Evolutionary conservation across 2,329 filamentous ascomycete genomes (phyloP).

Genomic region (Blastomyces percursus): DNA sequence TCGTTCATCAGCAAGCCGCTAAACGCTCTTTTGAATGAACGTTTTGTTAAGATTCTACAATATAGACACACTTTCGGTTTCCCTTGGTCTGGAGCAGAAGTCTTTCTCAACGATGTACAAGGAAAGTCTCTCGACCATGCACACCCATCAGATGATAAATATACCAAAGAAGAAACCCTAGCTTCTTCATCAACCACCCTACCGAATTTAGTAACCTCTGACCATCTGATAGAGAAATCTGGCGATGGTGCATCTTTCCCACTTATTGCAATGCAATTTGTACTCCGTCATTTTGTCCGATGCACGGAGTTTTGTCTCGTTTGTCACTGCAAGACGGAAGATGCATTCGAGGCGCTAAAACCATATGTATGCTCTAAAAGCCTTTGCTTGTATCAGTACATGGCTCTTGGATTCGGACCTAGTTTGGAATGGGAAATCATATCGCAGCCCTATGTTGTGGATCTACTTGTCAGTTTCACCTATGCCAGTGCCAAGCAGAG

Average conservation of each 20-base stretch:
- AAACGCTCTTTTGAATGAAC: slow-evolving; percentile 54
- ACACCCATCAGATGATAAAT: slow-evolving; percentile 12
- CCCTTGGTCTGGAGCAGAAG: slow-evolving; percentile 59
- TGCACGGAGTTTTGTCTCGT: slow-evolving; percentile 82
- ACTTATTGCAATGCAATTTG: slow-evolving; percentile 59
- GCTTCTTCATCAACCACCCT: slow-evolving; percentile 20
- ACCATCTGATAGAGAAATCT: slow-evolving; percentile 36
- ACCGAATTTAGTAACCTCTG: slow-evolving; percentile 38
- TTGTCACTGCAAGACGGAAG: slow-evolving; percentile 59
- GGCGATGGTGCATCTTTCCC: slow-evolving; percentile 40
- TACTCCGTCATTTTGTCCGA: slow-evolving; percentile 62
- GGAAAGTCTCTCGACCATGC: slow-evolving; percentile 19
- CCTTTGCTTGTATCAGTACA: slow-evolving; percentile 80
- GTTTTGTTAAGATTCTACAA: slow-evolving; percentile 53
- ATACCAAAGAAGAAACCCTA: slow-evolving; percentile 19
- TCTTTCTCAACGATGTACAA: slow-evolving; percentile 42
- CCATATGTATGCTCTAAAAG: slow-evolving; percentile 62
- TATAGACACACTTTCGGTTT: slow-evolving; percentile 44
- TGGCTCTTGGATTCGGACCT: slow-evolving; percentile 72
- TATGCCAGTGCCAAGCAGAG: slow-evolving; percentile 45
- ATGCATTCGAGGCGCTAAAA: slow-evolving; percentile 46
- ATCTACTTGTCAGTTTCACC: slow-evolving; percentile 73
- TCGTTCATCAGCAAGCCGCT: slow-evolving; percentile 63
- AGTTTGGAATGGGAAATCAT: slow-evolving; percentile 76
- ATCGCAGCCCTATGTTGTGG: slow-evolving; percentile 68